phyloP scores from a whole-genome alignment of 2,329 filamentous ascomycete species.

The Myriosclerotinia curreyana region DNA sequence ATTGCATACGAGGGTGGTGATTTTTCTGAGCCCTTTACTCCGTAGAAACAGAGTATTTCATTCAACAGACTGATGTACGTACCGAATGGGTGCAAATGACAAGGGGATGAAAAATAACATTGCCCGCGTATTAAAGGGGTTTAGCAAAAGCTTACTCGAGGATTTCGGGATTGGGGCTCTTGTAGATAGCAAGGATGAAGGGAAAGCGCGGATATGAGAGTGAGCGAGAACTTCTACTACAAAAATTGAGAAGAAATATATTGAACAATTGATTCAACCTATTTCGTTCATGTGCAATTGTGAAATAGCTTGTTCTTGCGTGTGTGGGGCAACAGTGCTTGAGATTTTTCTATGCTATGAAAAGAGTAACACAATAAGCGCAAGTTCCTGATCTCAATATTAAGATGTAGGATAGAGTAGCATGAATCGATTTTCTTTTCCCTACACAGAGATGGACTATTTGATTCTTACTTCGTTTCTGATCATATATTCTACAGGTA shows the following conservation, averaged over 20 bases:
- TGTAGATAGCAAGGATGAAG: background rate
- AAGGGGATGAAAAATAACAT: background rate
- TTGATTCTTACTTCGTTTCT: slow-evolving; percentile 27
- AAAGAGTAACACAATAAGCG: background rate
- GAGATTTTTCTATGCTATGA: background rate
- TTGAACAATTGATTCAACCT: background rate
- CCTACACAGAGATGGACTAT: slow-evolving; percentile 25
- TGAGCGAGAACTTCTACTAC: background rate
- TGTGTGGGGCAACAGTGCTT: no score
- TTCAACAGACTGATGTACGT: background rate
- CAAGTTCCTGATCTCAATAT: background rate
- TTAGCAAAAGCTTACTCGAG: background rate
- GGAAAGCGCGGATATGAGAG: background rate
- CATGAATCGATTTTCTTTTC: background rate
- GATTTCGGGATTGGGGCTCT: background rate
- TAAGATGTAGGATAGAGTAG: no score
- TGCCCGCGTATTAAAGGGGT: background rate
- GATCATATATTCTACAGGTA: slow-evolving; percentile 36
- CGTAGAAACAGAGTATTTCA: slow-evolving; percentile 1
- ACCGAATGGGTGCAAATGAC: background rate
- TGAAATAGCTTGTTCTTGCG: background rate
- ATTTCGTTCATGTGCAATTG: background rate
- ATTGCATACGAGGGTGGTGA: slow-evolving; percentile 11
- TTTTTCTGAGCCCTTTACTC: slow-evolving; percentile 9
- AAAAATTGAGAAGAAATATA: background rate